A percentile compares a stretch with the other conserved stretches of the same genome.
These are phyloP conservation scores for Emmonsia crescens DNA, from an alignment of 2,329 filamentous ascomycete species.

Conservation along the genomic window DNA sequence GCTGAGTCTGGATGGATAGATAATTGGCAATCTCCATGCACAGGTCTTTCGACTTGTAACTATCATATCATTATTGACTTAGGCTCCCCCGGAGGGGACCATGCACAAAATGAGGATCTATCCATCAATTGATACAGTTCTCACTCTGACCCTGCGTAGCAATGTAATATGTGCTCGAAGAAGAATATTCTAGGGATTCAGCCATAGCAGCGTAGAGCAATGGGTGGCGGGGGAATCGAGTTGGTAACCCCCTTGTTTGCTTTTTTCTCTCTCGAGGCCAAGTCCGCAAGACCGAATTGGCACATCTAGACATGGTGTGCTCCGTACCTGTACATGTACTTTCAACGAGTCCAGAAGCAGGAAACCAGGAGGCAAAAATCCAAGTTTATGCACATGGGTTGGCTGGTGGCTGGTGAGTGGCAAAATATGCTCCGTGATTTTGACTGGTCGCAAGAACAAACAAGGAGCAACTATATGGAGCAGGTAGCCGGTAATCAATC, in stretches of 20 bases:
- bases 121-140: neutral
- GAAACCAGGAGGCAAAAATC: neutral
- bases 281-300: neutral
- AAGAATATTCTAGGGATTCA: too few species aligned
- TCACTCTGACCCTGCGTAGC: neutral
- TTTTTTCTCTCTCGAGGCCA: neutral
- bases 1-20: neutral
- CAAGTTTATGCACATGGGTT: neutral
- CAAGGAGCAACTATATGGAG: neutral
- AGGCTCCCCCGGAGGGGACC: neutral
- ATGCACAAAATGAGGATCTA: neutral
- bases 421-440: neutral
- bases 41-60: neutral
- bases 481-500: neutral
- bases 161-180: neutral
- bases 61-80: neutral
- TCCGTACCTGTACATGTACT: neutral
- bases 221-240: neutral
- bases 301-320: neutral
- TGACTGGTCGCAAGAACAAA: neutral
- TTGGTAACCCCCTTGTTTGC: neutral
- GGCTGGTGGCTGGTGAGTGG: neutral
- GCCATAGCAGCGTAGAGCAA: neutral
- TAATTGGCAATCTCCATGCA: neutral
- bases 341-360: neutral